phyloP scores from a whole-genome alignment of 1,284 basidiomycete genomes.

The Ustilago bromivora region DNA sequence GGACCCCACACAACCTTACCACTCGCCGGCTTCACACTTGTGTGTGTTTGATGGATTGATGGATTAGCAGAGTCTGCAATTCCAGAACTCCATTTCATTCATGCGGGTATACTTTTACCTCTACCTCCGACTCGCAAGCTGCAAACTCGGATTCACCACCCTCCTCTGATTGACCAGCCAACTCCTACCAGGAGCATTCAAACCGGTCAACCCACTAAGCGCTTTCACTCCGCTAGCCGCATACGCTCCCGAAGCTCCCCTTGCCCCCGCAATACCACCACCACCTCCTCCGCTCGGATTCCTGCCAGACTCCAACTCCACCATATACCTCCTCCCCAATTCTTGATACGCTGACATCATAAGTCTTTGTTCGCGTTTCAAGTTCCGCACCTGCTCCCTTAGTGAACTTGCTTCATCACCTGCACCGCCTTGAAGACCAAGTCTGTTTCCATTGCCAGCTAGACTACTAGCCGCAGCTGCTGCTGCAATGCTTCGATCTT shows the following conservation, averaged over 20 bases:
- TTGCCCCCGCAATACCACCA: constrained; percentile 1
- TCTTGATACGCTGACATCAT: constrained; percentile 54
- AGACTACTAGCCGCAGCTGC: constrained; percentile 24
- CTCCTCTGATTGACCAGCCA: constrained; percentile 38
- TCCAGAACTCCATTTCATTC: constrained; percentile 1
- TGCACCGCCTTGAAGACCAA: constrained; percentile 12
- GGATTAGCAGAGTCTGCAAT: not conserved
- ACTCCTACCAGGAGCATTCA: constrained; percentile 35
- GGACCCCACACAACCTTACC: no score
- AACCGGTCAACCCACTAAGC: constrained; percentile 29
- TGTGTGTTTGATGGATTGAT: not conserved
- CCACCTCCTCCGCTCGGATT: constrained; percentile 38
- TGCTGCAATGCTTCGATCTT: constrained; percentile 45
- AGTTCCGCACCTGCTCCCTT: constrained; percentile 36
- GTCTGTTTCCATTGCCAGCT: constrained; percentile 11
- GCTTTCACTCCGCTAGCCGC: constrained; percentile 40
- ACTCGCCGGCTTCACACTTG: not conserved
- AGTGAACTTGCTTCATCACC: constrained; percentile 27
- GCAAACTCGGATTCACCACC: constrained; percentile 38
- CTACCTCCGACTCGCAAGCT: constrained; percentile 32
- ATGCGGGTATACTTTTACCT: constrained; percentile 5
- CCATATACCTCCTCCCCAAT: constrained; percentile 48
- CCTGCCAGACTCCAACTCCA: constrained; percentile 48
- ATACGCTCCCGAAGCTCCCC: constrained; percentile 25
- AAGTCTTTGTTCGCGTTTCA: constrained; percentile 49